Evolutionary conservation across 139 green algal species (phyloP), one percentile per base, ranked within the genome.

Genomic region (Monoraphidium neglectum): DNA sequence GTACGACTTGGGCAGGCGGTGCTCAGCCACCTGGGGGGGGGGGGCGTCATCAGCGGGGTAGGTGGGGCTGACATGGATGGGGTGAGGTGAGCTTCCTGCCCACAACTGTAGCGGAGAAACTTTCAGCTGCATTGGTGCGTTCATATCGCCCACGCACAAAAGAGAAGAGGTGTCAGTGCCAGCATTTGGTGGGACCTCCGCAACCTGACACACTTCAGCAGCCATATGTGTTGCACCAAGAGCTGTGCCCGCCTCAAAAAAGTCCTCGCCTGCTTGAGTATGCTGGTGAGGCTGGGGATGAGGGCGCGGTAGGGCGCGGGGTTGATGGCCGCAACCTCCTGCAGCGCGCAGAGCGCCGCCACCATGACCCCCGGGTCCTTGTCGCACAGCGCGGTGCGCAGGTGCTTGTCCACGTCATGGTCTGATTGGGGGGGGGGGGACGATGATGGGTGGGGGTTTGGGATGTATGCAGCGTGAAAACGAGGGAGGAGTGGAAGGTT

Each of bases 331-430:
- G 73, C 73, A 33, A 79, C 4, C 33, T 97, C 93, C 28, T 95
- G 79, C 68, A 99, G 85, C 1, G 90, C 96, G 70, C 89, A 97
- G 35, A 99, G 86, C n/a, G 94, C 87, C 21, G 96, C 95, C 26
- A 79, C 87, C 96, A 99, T 98, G 2, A 99, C 95, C 43, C 85
- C 88, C 23, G 96, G 96, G 82, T 99, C 96, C 88, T 92, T 93
- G 76, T 94, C 89, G 64, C 91, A 94, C 37, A 96, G 77, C 53
- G 85, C 79, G 36, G 86, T 82, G 26, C 88, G 70, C 65, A 97
- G 90, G 72, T 90, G 87, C 4, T 77, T 78, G 51, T 94, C 83
- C 36, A 96, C 46, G 64, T 96, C 91, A 12, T 51, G 43, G 43
- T 12, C 43, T 51, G 43, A n/a, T n/a, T n/a, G n/a, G n/a, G 43